Base-by-base conservation (phyloP, 495 filamentous ascomycete species). In the Neurospora sp. region DNA sequence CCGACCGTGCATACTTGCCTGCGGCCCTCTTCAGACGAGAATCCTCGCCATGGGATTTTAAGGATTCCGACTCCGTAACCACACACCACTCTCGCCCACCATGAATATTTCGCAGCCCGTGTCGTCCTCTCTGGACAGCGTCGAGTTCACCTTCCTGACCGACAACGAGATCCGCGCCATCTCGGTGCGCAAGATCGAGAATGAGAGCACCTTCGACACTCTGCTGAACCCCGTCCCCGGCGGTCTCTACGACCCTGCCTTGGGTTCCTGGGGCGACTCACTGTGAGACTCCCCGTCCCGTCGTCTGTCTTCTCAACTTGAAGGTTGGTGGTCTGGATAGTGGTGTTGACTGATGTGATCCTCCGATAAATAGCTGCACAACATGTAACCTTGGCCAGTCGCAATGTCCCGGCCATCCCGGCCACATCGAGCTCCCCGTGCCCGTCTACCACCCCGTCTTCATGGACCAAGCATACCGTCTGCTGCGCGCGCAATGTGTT, bases 81-180 rank as follows among this genome's bases (percentile, higher is more conserved):
- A 70, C 6, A 60, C 27, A 31, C 39, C 72, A 73, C 73, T 74
- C 70, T 71, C 49, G 60, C 70, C 82, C 72, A 76, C 71, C 76
- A 89, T 94, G 92, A 97, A 95, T 82, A 93, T 95, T 78, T 92
- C 95, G 72, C 93, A 95, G 78, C 94, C 96, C 44, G 90, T 98
- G 74, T 86, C 91, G 78, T 97, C 94, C 77, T 83, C 90, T 80
- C 91, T 99, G 81, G 88, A 89, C 80, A 92, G 92, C 79, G 93
- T 98, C 76, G 92, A 95, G 80, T 99, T 99, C 85, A 90, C 87
- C 40, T 91, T 93, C 80, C 90, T 97, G 76, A 88, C 91, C 71
- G 81, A 90, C 66, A 87, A 91, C 72, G 96, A 98, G 80, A 93
- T 98, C 83, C 90, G 89, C 81, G 88, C 90, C 74, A 88, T 97